Base-by-base conservation (phyloP, 306 rosid genomes). In the Malus fusca region DNA sequence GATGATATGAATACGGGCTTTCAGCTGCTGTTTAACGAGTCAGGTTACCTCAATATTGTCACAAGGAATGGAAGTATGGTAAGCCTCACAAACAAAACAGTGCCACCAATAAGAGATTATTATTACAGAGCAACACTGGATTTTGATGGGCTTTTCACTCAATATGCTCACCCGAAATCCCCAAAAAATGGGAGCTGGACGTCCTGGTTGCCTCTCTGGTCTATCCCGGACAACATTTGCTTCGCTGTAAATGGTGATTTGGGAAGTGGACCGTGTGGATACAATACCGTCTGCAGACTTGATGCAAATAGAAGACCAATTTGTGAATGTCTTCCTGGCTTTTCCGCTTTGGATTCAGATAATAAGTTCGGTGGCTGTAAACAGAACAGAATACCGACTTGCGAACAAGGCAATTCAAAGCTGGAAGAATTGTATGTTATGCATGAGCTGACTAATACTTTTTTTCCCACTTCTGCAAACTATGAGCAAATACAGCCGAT, bases 181-280 rank as follows among this genome's bases (percentile, higher is more conserved):
- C 40, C 61, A 5, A 37, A 5, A 15, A 42, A 42, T 4, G 21
- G 64, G 31, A 53, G 43, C 14, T 19, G 56, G 33, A 12, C 35
- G n/a, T 22, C 73, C 66, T 73, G 80, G 77, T 14, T 61, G 58
- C 55, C 37, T 51, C 6, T 73, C 31, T 68, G 40, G 66, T 80
- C 73, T 43, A n/a, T 59, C 56, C 88, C 88, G 3, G 44, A 30
- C 2, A 66, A 80, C 79, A 82, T 85, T 31, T 85, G 85, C 51
- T 11, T 56, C 12, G 26, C 0, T 28, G 28, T 25, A 14, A 23
- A 8, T 4, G 14, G 35, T 1, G 40, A 4, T 6, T 43, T 22
- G 18, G 77, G 82, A 3, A 44, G 77, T n/a, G 83, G 75, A 35
- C 33, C 76, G 8, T 83, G 83, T 30, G 83, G 81, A 5, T 75